phyloP scores from a whole-genome alignment of 495 filamentous ascomycete genomes.

The Cairneyella variabilis region DNA sequence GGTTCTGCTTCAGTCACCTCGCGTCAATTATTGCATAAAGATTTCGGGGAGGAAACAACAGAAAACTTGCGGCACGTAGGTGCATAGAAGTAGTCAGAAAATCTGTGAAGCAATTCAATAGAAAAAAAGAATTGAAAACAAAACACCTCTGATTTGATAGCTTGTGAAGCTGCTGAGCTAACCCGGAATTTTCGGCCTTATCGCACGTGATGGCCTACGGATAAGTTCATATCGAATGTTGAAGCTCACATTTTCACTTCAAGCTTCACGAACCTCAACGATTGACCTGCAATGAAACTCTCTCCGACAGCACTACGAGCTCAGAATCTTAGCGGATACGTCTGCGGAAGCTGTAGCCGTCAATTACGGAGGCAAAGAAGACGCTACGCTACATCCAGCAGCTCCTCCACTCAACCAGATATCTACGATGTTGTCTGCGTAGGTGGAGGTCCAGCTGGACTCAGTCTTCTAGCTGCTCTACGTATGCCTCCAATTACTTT shows the following conservation, averaged over 20 bases:
- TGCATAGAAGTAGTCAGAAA: too few relatives aligned
- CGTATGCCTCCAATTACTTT: constrained; percentile 51
- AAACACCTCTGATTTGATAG: too few relatives aligned
- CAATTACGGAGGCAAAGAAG: constrained; percentile 30
- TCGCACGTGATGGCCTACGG: too few relatives aligned
- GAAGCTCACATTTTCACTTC: neutral
- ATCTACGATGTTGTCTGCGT: constrained; percentile 67
- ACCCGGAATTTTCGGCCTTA: too few relatives aligned
- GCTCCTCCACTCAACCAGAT: constrained; percentile 1
- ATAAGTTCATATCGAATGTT: too few relatives aligned
- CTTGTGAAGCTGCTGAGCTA: too few relatives aligned
- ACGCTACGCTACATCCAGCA: constrained; percentile 31
- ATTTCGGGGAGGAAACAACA: too few relatives aligned
- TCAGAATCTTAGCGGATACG: constrained; percentile 20
- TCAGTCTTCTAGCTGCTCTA: constrained; percentile 82
- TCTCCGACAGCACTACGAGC: neutral
- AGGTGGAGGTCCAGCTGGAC: constrained; percentile 91
- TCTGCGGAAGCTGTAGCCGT: constrained; percentile 44
- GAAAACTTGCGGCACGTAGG: too few relatives aligned
- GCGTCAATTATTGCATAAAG: too few relatives aligned
- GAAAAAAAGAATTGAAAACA: too few relatives aligned
- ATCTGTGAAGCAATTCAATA: too few relatives aligned
- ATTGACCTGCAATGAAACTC: constrained; percentile 14
- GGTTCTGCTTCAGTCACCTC: neutral
- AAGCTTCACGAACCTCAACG: neutral